Conservation (phyloP, 2,329 filamentous ascomycete genomes). For the Bipolaris cookei region DNA sequence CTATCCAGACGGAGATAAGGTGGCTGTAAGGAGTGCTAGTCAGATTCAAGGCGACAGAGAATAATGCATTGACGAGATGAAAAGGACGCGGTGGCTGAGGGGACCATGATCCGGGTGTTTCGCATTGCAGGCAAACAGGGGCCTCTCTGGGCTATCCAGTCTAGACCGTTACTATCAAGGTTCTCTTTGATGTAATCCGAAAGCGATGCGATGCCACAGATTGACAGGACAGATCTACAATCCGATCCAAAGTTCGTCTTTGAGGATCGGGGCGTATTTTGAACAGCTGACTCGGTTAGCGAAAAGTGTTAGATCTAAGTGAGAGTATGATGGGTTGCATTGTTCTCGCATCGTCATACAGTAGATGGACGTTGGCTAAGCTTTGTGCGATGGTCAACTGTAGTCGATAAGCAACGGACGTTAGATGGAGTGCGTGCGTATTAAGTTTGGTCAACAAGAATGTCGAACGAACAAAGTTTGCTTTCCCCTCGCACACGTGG, state of each 20-base stretch:
- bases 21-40: neutral
- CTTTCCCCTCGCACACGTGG: neutral
- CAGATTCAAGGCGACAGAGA: neutral
- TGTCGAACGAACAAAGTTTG: neutral
- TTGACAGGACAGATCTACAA: neutral
- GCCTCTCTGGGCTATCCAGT: neutral
- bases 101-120: neutral
- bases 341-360: neutral
- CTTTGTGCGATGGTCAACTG: neutral
- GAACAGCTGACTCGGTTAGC: neutral
- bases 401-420: no score
- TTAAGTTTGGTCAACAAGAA: neutral
- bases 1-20: neutral
- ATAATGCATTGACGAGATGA: neutral
- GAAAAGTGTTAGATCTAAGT: neutral
- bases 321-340: neutral
- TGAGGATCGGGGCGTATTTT: neutral
- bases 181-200: neutral
- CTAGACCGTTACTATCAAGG: neutral
- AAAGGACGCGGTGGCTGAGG: neutral
- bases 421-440: neutral
- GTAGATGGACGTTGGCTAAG: neutral
- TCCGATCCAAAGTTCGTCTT: neutral
- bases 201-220: neutral
- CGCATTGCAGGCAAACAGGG: neutral